These are phyloP conservation scores for Spathaspora sp. DNA, from an alignment of 1,139 yeast genomes.

Conservation along the genomic window DNA sequence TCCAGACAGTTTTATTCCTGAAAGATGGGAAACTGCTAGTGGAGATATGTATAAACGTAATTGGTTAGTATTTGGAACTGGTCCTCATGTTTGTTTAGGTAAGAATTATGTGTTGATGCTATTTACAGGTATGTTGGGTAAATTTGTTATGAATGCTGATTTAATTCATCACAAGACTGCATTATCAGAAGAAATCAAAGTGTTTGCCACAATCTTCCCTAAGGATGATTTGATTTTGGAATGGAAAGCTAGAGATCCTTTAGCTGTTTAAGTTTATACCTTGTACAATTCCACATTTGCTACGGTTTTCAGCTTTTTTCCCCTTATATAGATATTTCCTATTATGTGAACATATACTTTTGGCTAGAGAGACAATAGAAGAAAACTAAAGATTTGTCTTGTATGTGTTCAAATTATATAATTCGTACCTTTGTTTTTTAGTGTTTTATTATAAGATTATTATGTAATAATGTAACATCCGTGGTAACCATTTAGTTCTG, in stretches of 20 bases:
- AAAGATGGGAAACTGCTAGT: slow-evolving; percentile 71
- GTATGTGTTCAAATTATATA: neutral
- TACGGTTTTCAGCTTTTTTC: neutral
- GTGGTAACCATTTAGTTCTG: neutral
- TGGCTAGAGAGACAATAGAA: neutral
- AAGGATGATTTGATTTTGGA: slow-evolving; percentile 85
- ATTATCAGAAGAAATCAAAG: slow-evolving; percentile 86
- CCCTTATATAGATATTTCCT: neutral
- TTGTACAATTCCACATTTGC: neutral
- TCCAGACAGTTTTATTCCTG: slow-evolving; percentile 93
- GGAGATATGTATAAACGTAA: slow-evolving; percentile 68
- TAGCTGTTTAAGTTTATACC: slow-evolving; percentile 6
- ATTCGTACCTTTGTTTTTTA: neutral
- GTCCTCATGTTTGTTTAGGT: slow-evolving; percentile 95
- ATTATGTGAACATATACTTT: neutral
- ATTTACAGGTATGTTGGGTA: slow-evolving; percentile 87
- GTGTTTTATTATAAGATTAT: neutral
- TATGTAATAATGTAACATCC: neutral
- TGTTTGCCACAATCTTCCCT: slow-evolving; percentile 97
- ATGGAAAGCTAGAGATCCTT: slow-evolving; percentile 65
- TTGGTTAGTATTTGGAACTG: slow-evolving; percentile 96
- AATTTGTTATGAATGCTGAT: slow-evolving; percentile 76
- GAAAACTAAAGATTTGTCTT: neutral
- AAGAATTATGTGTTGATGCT: slow-evolving; percentile 90
- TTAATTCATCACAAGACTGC: slow-evolving; percentile 81